Evolutionary conservation across 345 rosid genomes (phyloP), one percentile per base, ranked within the genome.

Genomic region (Erysimum cheiranthoides): DNA sequence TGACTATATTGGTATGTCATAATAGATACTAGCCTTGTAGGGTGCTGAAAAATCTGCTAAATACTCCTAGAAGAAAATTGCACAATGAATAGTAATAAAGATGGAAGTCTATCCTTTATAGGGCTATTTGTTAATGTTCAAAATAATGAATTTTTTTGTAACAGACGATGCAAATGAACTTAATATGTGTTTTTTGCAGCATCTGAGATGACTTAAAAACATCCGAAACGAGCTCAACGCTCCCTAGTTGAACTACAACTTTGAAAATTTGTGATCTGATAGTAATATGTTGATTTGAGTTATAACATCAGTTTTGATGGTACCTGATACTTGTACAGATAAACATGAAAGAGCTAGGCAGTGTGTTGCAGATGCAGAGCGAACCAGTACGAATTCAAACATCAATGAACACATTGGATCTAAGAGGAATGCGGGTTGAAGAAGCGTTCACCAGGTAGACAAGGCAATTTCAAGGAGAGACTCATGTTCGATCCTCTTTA

Each of bases 341-440:
- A 54, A 76, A 31, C 28, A 56, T 86, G 85, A 83, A 62, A 66
- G 74, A 74, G 16, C 83, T 59, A 75, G 70, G 78, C 31, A 64
- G 74, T 72, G 86, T 76, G 79, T 30, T 75, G 59, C 76, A 66
- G 75, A 62, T 50, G 36, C 58, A 21, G 50, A 76, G 60, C 21
- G 81, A 66, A 47, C 85, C 79, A 59, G 84, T 86, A 6, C 62
- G 83, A 61, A 81, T 90, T 25, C 88, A 85, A 81, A 90, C 88
- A 38, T 87, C 92, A 40, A 91, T 83, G 81, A 94, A 94, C 83
- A 84, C 90, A 5, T 78, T 91, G 72, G 94, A 93, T 80, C 89
- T 91, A 67, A 87, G 97, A 2, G 96, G 96, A 31, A 84, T 86
- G 96, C 82, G 90, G 56, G 89, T 78, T 8, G 96, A 88, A 77